Base-by-base conservation (phyloP, 1,284 basidiomycete genomes). In the Cerioporus squamosus region DNA sequence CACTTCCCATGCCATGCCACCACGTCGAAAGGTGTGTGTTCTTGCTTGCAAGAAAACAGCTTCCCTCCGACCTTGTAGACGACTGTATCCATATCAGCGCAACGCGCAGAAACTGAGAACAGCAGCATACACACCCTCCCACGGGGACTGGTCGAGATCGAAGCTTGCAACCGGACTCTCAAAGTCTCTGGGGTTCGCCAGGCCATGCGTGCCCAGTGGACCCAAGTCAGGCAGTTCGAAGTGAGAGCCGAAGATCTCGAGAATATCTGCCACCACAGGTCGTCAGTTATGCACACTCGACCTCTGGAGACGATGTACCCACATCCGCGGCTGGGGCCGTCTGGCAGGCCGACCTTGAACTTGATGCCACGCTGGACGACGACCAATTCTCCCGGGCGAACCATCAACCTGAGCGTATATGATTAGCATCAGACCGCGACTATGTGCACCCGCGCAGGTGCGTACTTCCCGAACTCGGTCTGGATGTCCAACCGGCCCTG, bases 21-120 rank as follows among this genome's bases (percentile, higher is more conserved):
- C 29, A 90, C 87, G 66, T 91, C 88, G 70, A 89, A 90, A 0
- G 87, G 87, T 1, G 87, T 87, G 68, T 89, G 86, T 45, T 85
- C 78, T 65, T 89, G 87, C 48, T 75, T 74, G 66, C 83, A 86
- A 7, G 73, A 69, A 67, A 83, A 86, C 15, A 87, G 72, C 68
- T 83, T 74, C 6, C 86, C 86, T 58, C 79, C 76, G 23, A 88
- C 78, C 81, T 83, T 84, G 74, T 81, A 83, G 39, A 81, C 70
- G 64, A 81, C 79, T 81, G 61, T 26, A 44, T 6, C 3, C 5
- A 18, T 18, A 12, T 42, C 6, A 44, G 38, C 55, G 46, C 3
- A 50, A 12, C 31, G 23, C 33, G 33, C 33, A 10, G 33, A 36
- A 3, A 36, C 12, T 36, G 33, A 14, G 12, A 3, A 36, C 33